A percentile compares a stretch with the other conserved stretches of the same genome.
Evolutionary conservation across 805 yeast species (phyloP).

Genomic region (Teunomyces kruisii): DNA sequence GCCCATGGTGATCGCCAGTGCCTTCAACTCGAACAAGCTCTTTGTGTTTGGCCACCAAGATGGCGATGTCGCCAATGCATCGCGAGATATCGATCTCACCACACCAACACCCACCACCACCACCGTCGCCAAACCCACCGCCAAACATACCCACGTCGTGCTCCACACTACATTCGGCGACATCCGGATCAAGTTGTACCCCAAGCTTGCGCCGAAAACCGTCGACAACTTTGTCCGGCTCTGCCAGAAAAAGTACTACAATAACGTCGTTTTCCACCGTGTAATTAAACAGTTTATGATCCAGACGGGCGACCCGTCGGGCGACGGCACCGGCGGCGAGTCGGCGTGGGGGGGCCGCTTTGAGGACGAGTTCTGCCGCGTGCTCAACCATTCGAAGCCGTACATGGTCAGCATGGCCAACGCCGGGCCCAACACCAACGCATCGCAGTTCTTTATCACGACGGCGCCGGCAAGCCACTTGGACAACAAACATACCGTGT

Average conservation of each 20-base stretch:
- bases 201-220: constrained; percentile 38
- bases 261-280: constrained; percentile 29
- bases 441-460: constrained; percentile 28
- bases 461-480: constrained; percentile 17
- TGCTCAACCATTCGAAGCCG: constrained; percentile 26
- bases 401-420: constrained; percentile 34
- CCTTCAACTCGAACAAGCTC: constrained; percentile 10
- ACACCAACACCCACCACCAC: neutral
- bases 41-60: constrained; percentile 11
- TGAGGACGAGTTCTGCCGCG: constrained; percentile 27
- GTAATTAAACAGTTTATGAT: constrained; percentile 26
- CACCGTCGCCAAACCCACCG: neutral
- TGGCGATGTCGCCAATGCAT: constrained; percentile 1
- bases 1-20: constrained; percentile 14
- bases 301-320: constrained; percentile 26
- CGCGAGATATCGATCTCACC: constrained; percentile 11
- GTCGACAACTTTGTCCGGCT: constrained; percentile 40
- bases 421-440: constrained; percentile 26
- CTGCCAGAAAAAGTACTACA: constrained; percentile 38
- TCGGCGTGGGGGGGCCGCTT: constrained; percentile 26
- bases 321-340: constrained; percentile 28
- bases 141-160: constrained; percentile 5
- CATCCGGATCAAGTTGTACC: constrained; percentile 34
- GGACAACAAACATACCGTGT: constrained; percentile 24
- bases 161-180: constrained; percentile 45